Evolutionary conservation across 345 rosid genomes (phyloP).

Genomic region (Populus deltoides): DNA sequence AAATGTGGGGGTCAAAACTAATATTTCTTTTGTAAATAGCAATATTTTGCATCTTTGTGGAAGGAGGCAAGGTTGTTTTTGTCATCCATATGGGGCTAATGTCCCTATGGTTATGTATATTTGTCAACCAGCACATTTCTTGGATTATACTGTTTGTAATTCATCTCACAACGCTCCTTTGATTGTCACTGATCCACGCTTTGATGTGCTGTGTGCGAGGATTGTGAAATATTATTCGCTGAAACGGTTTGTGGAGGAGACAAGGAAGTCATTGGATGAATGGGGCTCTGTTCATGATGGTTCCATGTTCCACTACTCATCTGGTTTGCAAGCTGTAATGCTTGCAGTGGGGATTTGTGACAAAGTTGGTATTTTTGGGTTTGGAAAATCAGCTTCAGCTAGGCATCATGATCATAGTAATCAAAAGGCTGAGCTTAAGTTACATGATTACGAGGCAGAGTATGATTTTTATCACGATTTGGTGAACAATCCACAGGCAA

Average conservation of each 20-base stretch:
- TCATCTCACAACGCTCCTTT: slow-evolving; percentile 52
- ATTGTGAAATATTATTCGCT: slow-evolving; percentile 82
- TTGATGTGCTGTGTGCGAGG: slow-evolving; percentile 69
- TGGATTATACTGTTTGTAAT: slow-evolving; percentile 75
- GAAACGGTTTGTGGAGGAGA: slow-evolving; percentile 56
- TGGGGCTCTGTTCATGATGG: slow-evolving; percentile 76
- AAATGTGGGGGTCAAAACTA: slow-evolving; percentile 70
- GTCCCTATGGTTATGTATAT: slow-evolving; percentile 76
- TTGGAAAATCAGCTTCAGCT: slow-evolving; percentile 60
- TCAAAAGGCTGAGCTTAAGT: slow-evolving; percentile 72
- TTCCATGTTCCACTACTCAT: slow-evolving; percentile 79
- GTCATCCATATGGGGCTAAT: slow-evolving; percentile 74
- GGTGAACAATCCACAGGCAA: slow-evolving; percentile 45
- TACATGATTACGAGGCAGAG: slow-evolving; percentile 89
- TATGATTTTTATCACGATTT: slow-evolving; percentile 65
- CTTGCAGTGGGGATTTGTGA: slow-evolving; percentile 76
- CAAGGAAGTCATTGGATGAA: slow-evolving; percentile 43
- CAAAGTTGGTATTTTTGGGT: slow-evolving; percentile 75
- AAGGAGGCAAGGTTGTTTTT: slow-evolving; percentile 56
- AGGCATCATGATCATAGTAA: slow-evolving; percentile 91
- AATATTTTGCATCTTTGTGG: slow-evolving; percentile 76
- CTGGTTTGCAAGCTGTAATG: slow-evolving; percentile 92
- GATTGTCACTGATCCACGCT: slow-evolving; percentile 74
- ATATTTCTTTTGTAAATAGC: slow-evolving; percentile 77
- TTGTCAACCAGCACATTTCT: slow-evolving; percentile 78